Conservation (phyloP, 2,329 filamentous ascomycete species). For the Xylaria sp. region DNA sequence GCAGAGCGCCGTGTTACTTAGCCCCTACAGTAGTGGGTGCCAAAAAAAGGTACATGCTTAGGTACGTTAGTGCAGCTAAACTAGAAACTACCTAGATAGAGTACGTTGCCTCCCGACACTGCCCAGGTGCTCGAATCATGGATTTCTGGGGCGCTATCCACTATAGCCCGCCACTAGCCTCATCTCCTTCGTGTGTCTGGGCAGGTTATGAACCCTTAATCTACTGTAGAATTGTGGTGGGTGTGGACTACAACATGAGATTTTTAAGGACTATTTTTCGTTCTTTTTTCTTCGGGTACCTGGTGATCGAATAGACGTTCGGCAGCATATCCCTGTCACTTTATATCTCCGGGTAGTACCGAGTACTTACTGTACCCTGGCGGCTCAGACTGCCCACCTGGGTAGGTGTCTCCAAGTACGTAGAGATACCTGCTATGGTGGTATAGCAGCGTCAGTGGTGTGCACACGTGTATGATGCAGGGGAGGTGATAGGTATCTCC, state of each 20-base stretch:
- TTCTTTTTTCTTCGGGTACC: background rate
- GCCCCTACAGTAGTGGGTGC: background rate
- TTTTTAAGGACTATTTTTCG: background rate
- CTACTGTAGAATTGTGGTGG: background rate
- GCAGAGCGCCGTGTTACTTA: background rate
- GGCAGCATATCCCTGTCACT: background rate
- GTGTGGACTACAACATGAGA: no score
- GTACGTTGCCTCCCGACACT: background rate
- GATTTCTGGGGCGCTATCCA: background rate
- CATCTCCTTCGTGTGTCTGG: background rate
- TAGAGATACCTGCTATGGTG: background rate
- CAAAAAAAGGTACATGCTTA: background rate
- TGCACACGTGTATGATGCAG: conserved; percentile 17
- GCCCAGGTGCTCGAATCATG: background rate
- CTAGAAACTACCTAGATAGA: background rate
- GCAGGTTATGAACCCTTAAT: background rate
- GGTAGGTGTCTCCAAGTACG: background rate
- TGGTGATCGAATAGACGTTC: background rate
- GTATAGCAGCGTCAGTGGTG: background rate
- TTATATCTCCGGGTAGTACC: background rate
- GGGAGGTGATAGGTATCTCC: background rate
- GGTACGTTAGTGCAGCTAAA: background rate
- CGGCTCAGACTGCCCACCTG: no score
- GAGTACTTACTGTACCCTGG: background rate
- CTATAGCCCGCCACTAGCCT: conserved; percentile 9